These are phyloP conservation scores for Candida koratica DNA, from an alignment of 805 yeast species.

Conservation along the genomic window DNA sequence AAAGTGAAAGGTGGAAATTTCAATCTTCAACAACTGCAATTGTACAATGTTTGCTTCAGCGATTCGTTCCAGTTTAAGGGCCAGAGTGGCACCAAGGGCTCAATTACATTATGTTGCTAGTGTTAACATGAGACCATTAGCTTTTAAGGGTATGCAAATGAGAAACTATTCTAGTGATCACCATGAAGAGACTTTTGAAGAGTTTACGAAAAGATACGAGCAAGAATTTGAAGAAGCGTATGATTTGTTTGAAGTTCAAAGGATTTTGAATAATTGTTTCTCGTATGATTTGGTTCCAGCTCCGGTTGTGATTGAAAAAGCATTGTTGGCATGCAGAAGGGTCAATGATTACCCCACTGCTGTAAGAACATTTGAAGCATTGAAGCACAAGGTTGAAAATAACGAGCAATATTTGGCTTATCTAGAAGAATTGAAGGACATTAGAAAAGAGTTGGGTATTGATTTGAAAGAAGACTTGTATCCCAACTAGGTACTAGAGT, in stretches of 20 bases:
- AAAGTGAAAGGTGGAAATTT: conserved; percentile 6
- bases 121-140: conserved; percentile 2
- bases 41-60: conserved; percentile 33
- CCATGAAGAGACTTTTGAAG: conserved; percentile 91
- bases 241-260: conserved; percentile 52
- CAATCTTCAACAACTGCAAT: neutral
- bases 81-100: conserved; percentile 26
- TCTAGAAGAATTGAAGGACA: conserved; percentile 87
- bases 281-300: conserved; percentile 98
- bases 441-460: conserved; percentile 89
- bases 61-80: conserved; percentile 42
- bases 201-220: conserved; percentile 87
- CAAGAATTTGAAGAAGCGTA: conserved; percentile 77
- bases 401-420: conserved; percentile 92
- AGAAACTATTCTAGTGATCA: conserved; percentile 79
- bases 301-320: conserved; percentile 92
- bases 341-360: conserved; percentile 99
- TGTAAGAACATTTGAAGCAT: conserved; percentile 95
- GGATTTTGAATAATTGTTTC: conserved; percentile 96
- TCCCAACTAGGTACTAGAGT: conserved; percentile 4
- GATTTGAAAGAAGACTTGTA: conserved; percentile 87
- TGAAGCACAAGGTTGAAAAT: conserved; percentile 93
- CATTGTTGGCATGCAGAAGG: conserved; percentile 96
- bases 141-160: conserved; percentile 19
- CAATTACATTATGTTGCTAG: conserved; percentile 5